These are phyloP conservation scores for Pleurotus giganteus DNA, from an alignment of 768 basidiomycete genomes.

Conservation along the genomic window DNA sequence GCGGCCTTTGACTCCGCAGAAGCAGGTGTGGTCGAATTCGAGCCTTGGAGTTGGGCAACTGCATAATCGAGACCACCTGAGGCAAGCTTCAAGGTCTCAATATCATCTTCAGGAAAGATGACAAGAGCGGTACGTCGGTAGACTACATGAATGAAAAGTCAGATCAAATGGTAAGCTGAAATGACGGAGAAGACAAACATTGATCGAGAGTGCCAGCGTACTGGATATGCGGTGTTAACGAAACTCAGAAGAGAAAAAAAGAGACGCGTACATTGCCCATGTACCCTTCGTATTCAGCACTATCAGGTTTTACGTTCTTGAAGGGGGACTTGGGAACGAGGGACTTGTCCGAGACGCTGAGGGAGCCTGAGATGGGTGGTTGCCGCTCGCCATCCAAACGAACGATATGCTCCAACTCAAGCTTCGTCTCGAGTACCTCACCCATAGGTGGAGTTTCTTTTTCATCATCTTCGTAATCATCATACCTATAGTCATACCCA, in stretches of 20 bases:
- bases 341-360: conserved; percentile 21
- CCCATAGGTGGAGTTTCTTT: too few relatives aligned
- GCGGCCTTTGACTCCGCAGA: conserved; percentile 13
- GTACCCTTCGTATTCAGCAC: conserved; percentile 38
- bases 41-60: conserved; percentile 17
- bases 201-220: conserved; percentile 26
- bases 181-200: conserved; percentile 18
- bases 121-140: conserved; percentile 30
- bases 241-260: not conserved
- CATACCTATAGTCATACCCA: too few relatives aligned
- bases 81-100: conserved; percentile 15
- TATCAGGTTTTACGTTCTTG: conserved; percentile 29
- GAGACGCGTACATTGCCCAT: conserved; percentile 37
- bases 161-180: not conserved
- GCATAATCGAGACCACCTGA: conserved; percentile 19
- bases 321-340: conserved; percentile 34
- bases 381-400: too few relatives aligned
- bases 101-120: conserved; percentile 21
- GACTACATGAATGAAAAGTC: conserved; percentile 18
- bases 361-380: too few relatives aligned
- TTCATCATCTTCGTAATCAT: too few relatives aligned
- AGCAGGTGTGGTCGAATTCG: conserved; percentile 11
- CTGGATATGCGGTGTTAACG: conserved; percentile 13
- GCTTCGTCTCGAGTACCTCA: too few relatives aligned
- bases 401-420: too few relatives aligned